Conservation (phyloP, 352 stramenopile species). For the Thalassiosira mediterranea region DNA sequence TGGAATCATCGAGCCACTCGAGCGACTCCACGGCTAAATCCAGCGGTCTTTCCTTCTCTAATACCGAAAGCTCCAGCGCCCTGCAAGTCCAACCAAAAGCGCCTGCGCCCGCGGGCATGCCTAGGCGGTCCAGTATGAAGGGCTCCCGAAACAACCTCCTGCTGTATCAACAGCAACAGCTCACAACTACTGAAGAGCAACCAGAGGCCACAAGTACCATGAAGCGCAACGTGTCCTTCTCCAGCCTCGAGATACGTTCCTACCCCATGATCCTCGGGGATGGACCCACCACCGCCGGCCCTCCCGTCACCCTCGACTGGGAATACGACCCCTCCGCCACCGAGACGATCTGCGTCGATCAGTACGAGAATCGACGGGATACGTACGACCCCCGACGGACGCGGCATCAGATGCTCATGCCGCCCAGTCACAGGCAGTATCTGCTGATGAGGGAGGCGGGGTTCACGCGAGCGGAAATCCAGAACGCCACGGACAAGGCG, state of each 20-base stretch:
- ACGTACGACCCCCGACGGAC: background rate
- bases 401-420: conserved; percentile 21
- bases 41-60: background rate
- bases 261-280: conserved; percentile 7
- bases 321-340: conserved; percentile 1
- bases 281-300: background rate
- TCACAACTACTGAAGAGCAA: too few relatives aligned
- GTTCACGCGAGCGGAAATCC: conserved; percentile 21
- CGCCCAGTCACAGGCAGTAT: conserved; percentile 24
- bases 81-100: background rate
- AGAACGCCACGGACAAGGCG: conserved; percentile 24
- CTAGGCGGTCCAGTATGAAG: background rate
- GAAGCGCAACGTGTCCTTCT: conserved; percentile 16
- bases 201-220: background rate
- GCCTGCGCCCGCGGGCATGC: background rate
- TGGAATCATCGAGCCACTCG: too few relatives aligned
- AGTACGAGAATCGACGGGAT: conserved; percentile 3
- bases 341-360: background rate
- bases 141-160: conserved; percentile 1
- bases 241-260: conserved; percentile 4
- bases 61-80: background rate
- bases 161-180: too few relatives aligned
- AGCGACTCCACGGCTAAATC: background rate
- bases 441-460: conserved; percentile 39
- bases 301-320: background rate